Evolutionary conservation across 305 asterid species (phyloP).

Genomic region (Ajuga reptans): DNA sequence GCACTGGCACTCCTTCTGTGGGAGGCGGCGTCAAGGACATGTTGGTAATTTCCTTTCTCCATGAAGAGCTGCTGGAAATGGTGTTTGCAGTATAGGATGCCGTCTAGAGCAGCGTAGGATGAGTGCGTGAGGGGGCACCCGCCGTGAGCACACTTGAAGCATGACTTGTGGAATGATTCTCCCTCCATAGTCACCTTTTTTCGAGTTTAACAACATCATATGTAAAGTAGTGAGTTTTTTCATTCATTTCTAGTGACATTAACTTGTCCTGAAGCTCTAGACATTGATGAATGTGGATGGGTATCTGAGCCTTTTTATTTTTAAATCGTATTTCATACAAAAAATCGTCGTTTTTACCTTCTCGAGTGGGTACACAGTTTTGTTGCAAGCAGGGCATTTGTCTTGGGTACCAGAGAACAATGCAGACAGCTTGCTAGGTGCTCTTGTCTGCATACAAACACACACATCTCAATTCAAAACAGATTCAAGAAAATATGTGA

Average conservation of each 20-base stretch:
- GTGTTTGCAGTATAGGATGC: constrained; percentile 65
- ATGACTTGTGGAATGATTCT: constrained; percentile 70
- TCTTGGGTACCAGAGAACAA: constrained; percentile 85
- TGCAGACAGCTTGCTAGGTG: constrained; percentile 79
- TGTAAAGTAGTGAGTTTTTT: too few relatives aligned
- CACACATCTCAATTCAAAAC: background rate
- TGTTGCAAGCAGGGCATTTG: constrained; percentile 76
- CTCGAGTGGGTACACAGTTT: constrained; percentile 85
- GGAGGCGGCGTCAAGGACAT: constrained; percentile 48
- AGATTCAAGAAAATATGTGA: too few relatives aligned
- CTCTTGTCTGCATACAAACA: constrained; percentile 39
- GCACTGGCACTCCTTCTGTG: constrained; percentile 34
- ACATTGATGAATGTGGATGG: too few relatives aligned
- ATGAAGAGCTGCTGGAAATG: constrained; percentile 74
- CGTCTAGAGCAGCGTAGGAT: constrained; percentile 59
- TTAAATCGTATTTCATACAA: too few relatives aligned
- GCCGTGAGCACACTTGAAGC: constrained; percentile 94
- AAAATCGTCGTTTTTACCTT: constrained; percentile 38
- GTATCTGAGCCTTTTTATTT: too few relatives aligned
- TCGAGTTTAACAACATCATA: too few relatives aligned
- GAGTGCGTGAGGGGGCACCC: constrained; percentile 88
- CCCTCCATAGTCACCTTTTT: constrained; percentile 76
- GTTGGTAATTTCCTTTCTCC: constrained; percentile 75
- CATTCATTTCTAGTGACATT: too few relatives aligned
- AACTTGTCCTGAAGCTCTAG: too few relatives aligned